Conservation (phyloP, 371 early-diverging fungal species). For the Mucor saturninus region DNA sequence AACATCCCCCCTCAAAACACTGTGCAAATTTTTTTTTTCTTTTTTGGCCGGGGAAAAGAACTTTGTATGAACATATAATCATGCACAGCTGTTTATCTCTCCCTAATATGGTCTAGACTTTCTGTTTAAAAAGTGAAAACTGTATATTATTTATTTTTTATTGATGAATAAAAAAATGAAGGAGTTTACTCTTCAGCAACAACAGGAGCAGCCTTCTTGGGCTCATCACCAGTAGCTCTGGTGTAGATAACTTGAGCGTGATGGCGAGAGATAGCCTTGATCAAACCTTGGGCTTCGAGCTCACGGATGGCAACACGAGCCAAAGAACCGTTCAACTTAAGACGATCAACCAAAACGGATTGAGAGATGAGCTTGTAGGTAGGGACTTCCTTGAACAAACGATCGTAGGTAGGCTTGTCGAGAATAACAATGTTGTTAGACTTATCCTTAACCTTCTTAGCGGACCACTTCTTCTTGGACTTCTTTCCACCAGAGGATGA, state of each 20-base stretch:
- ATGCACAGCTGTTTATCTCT: too few species aligned
- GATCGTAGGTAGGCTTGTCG: constrained; percentile 88
- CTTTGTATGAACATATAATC: too few species aligned
- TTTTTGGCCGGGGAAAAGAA: too few species aligned
- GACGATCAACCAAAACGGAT: constrained; percentile 97
- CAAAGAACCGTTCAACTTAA: constrained; percentile 95
- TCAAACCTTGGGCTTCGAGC: constrained; percentile 88
- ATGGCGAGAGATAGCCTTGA: constrained; percentile 89
- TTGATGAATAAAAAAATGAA: neutral
- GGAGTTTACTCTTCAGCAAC: constrained; percentile 29
- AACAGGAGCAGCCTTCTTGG: constrained; percentile 28
- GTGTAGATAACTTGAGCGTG: constrained; percentile 95
- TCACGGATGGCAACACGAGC: constrained; percentile 95
- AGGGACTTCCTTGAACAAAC: constrained; percentile 97
- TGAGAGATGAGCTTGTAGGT: constrained; percentile 98
- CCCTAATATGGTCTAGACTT: neutral
- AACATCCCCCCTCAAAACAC: neutral
- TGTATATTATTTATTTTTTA: constrained; percentile 6
- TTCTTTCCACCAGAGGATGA: constrained; percentile 85
- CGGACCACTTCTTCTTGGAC: constrained; percentile 97
- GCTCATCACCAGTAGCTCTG: constrained; percentile 52
- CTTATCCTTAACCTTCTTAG: constrained; percentile 96
- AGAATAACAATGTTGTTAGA: constrained; percentile 94
- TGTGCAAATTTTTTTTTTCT: too few species aligned
- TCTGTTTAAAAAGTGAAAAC: neutral